Evolutionary conservation across 306 rosid genomes (phyloP), one percentile per base, ranked within the genome.

Genomic region (Dryas alaskensis): DNA sequence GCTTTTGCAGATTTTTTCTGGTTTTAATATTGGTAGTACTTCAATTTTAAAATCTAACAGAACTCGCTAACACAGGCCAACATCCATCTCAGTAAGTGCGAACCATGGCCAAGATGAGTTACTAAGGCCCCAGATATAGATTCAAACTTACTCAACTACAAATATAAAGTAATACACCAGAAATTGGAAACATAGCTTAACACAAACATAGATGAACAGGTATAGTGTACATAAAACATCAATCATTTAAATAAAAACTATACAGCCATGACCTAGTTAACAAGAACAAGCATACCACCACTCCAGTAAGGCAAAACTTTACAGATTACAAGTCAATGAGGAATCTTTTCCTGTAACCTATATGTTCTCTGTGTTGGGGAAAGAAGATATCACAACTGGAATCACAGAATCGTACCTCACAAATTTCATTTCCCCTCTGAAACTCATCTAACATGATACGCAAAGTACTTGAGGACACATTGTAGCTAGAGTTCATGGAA

Each of bases 401-500:
- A 80, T 14, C 52, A 47, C 19, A n/a, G 58, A 44, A 65, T 22
- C 74, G 59, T 88, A 94, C 99, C 99, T 88, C 96, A 73, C 96
- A 89, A 54, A 94, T 86, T 75, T 94, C 96, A 82, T 76, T 85
- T 70, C 99, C 99, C 86, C 99, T 89, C 77, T 76, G 94, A 82
- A 94, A 94, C 86, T 92, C 99, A 12, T 92, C 92, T 12, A 86
- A 62, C 96, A 94, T 89, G 73, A 94, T 87, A 63, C 89, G 96
- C 86, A 89, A 63, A 55, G 99, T 94, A 87, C 99, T 94, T 25
- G 83, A 53, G 10, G 97, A 92, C 67, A 94, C 99, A 68, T 94
- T 94, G 87, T 94, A 94, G 86, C 95, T 94, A 65, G 99, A 94
- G 83, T 94, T 94, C 99, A 94, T 94, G 76, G 84, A 85, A 72